Evolutionary conservation across 1,139 yeast species (phyloP), one percentile per base, ranked within the genome.

Genomic region (Blastobotrys raffinosifermentans): DNA sequence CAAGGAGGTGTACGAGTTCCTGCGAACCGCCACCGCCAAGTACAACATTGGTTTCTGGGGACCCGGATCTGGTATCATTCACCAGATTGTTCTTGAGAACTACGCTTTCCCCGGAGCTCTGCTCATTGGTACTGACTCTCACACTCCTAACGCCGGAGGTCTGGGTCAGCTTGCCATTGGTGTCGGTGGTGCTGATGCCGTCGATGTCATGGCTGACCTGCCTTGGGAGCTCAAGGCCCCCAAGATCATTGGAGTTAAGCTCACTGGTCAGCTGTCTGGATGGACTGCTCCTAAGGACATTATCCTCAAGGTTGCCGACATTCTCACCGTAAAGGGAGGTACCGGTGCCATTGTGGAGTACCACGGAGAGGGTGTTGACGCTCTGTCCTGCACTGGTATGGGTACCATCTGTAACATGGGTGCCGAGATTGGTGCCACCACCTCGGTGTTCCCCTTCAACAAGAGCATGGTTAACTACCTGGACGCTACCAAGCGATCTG

Each of bases 171-270:
- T 89, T 58, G 97, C 97, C 57, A 91, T 91, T 62, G 98, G 97
- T 80, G 97, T 91, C 54, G 98, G 98, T 78, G 98, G 97, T 80
- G 98, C 98, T 58, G 98, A 91, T 67, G 97, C 97, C 52, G 97
- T 91, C 58, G 97, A 91, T 69, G 98, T 85, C 57, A 77, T 91
- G 84, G 87, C 96, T 49, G 81, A 81, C 64, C 73, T 84, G 57
- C 82, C 98, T 49, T 91, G 97, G 97, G 98, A 91, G 72, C 78
- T 91, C 64, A 89, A 89, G 78, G 97, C 97, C 54, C 98, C 98
- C 64, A 89, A 89, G 75, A 78, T 86, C 55, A 73, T 89, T 53
- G 98, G 98, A 74, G 97, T 91, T 58, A 86, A 89, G 72, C 80
- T 91, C 61, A 86, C 95, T 55, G 98, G 98, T 68, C 73, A 71